Evolutionary conservation across 495 filamentous ascomycete genomes (phyloP), one percentile per base, ranked within the genome.

Genomic region (Aspergillus affinis): DNA sequence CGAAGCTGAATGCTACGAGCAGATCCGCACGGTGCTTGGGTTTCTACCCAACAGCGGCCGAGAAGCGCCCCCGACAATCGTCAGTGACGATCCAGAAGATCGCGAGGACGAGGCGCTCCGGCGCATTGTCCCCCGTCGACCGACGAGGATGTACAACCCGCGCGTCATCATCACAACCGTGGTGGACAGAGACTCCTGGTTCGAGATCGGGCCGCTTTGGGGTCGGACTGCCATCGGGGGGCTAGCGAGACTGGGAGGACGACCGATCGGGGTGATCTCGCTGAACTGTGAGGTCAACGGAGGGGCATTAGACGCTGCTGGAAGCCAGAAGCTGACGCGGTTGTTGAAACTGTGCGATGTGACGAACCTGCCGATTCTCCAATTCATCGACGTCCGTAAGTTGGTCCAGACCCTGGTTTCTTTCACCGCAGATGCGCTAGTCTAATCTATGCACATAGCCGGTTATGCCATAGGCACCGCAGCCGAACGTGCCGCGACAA

Each of bases 391-490:
- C 67, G 75, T 85, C 27, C 79, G 77, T 79, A 70, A 65, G 74
- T 77, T 56, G 4, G 26, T 30, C 9, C 8, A 27, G 27, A 5
- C 30, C 17, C 36, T 15, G 36, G 9, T 12, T 46, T 2, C 21
- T 46, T 9, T 49, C 23, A 17, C 41, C 6, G 13, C 6, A 19
- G 19, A 20, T 36, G 2, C 19, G 41, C 56, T 63, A 52, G 67
- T 44, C 17, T 17, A 52, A 68, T 44, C 17, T 17, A 15, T 58
- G 12, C 58, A 19, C 46, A 20, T 29, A 78, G 75, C 84, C 18
- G 84, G 85, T 4, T 88, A 86, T 55, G 82, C 84, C 4, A 83
- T 88, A 56, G 84, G 83, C 19, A 87, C 84, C 0, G 76, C 82
- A 0, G 84, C 85, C 5, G 85, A 88, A 65, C 72, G 83, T 20